Base-by-base conservation (phyloP, 2,329 filamentous ascomycete genomes). In the Monilinia polystroma region DNA sequence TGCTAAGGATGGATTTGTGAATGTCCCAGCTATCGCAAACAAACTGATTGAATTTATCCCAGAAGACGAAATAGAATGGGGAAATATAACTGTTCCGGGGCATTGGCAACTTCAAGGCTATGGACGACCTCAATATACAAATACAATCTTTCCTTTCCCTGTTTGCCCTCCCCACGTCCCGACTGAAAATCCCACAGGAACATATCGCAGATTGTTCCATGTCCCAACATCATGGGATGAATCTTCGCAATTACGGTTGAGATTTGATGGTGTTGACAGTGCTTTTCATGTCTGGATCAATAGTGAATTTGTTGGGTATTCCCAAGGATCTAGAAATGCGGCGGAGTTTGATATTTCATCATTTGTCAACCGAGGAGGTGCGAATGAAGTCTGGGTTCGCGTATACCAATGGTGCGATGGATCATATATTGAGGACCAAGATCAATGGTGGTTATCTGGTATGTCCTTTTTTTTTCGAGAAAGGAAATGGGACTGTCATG, bases 211-310 rank as follows among this genome's bases (percentile, higher is more conserved):
- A 26, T 78, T 75, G 20, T 85, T 87, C 72, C 73, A 73, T 3
- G 74, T 85, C n/a, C 82, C 82, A 1, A 68, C 75, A 26, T 73
- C 77, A 18, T 79, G 79, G 69, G 71, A 77, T 43, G 43, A 54
- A n/a, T 43, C 75, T n/a, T 12, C 74, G 35, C 87, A 90, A 70
- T 77, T 90, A 23, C 81, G 87, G 20, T 77, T 91, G 29, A 80
- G 89, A 14, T 91, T 91, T 68, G 89, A 91, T 65, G 89, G 89
- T 1, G 88, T 91, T 0, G 89, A 91, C 72, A 88, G 86, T 72
- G 86, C 88, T 0, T 91, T 88, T 72, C 87, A 91, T 75, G 77
- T 91, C 14, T 91, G 84, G 82, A 78, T 91, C 8, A 91, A 91
- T 70, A 86, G 87, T 0, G 74, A 79, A 20, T 77, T 86, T 47